Conservation (phyloP, 176 grass and related monocot species). For the Zea luxurians region DNA sequence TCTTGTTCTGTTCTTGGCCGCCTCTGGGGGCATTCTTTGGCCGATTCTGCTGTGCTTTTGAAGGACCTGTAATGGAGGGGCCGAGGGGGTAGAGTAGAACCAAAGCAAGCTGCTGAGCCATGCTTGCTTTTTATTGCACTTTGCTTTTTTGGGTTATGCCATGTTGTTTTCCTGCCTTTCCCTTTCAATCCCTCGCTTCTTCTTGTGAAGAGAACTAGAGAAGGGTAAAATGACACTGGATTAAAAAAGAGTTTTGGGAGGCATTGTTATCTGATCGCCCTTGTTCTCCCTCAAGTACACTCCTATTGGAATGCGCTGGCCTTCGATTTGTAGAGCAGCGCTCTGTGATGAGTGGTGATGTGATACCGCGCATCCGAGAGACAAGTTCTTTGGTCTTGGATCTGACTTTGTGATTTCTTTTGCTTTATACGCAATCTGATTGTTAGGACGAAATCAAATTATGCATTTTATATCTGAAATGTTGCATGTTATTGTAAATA, state of each 20-base stretch:
- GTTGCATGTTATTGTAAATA: too few species aligned
- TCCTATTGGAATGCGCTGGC: constrained; percentile 37
- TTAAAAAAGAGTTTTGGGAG: constrained; percentile 47
- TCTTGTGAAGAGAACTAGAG: constrained; percentile 37
- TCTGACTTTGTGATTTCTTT: too few species aligned
- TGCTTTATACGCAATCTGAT: too few species aligned
- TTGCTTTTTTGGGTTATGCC: too few species aligned
- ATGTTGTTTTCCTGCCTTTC: constrained; percentile 55
- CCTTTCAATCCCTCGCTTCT: constrained; percentile 46
- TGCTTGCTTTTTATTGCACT: constrained; percentile 56
- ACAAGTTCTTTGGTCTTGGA: too few species aligned
- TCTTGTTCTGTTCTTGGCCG: constrained; percentile 66
- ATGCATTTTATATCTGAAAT: too few species aligned
- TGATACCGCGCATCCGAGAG: too few species aligned
- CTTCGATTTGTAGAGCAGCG: too few species aligned
- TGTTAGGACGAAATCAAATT: too few species aligned
- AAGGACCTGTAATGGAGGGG: constrained; percentile 46
- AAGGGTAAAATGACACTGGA: constrained; percentile 35
- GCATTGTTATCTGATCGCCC: constrained; percentile 45
- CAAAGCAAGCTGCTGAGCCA: constrained; percentile 48
- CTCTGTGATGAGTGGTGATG: too few species aligned
- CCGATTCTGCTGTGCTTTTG: constrained; percentile 64
- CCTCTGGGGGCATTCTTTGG: constrained; percentile 37
- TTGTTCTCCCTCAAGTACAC: constrained; percentile 47
- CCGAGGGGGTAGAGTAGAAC: constrained; percentile 46